Evolutionary conservation across 306 rosid genomes (phyloP), one percentile per base, ranked within the genome.

Genomic region (Elaeagnus macrophylla): DNA sequence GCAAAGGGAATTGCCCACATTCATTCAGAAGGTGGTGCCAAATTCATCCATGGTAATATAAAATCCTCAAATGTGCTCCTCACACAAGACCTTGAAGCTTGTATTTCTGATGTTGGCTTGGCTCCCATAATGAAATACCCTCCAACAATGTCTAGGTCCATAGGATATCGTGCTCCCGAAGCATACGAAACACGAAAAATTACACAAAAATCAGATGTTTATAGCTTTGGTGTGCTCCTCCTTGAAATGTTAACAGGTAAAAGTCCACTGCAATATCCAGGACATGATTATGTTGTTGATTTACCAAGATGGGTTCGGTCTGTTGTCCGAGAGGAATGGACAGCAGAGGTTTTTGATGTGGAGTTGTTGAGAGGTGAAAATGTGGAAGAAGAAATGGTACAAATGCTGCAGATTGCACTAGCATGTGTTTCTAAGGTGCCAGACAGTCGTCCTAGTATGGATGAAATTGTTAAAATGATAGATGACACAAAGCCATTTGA

Each of bases 291-390:
- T 3, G 80, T 68, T 41, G 81, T 81, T 25, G 95, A 86, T 64
- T 89, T 86, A 35, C 95, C 95, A 10, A 75, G 86, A 48, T 86
- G 95, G 95, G 95, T 86, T 43, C 67, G 62, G 39, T 86, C 95
- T 48, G 94, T 86, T 13, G 95, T 86, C 8, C 79, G 93, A 1
- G 95, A 86, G 71, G 95, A 86, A 57, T 86, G 95, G 95, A 86
- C 93, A 4, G 84, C 93, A 10, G 95, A 86, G 71, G 93, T 86
- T 14, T 86, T 86, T 16, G 95, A 83, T 39, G 80, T 78, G 56
- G 95, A 86, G 77, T 66, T 86, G 47, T 60, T 86, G 20, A 72
- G 74, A 60, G 78, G 79, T 5, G 71, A 63, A 11, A 62, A 79
- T 57, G 81, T 72, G 35, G 95, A 86, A 60, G 95, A 81, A 62